Conservation (phyloP, 2,329 filamentous ascomycete species). For the Scedosporium aurantiacum region DNA sequence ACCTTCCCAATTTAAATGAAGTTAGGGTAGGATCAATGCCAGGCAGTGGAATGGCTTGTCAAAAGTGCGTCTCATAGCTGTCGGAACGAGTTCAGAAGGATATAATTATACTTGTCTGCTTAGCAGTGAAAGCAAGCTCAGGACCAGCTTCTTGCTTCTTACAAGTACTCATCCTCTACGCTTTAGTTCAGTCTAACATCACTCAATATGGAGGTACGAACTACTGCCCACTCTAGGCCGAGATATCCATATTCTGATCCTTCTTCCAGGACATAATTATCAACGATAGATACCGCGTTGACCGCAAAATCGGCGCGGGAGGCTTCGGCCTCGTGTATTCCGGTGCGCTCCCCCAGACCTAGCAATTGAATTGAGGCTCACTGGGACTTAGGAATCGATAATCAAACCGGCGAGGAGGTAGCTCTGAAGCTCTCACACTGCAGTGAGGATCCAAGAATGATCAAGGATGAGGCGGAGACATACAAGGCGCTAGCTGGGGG, state of each 20-base stretch:
- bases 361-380: not conserved
- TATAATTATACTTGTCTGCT: not conserved
- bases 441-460: slow-evolving; percentile 6
- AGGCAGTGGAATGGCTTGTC: not conserved
- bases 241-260: not conserved
- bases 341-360: slow-evolving; percentile 8
- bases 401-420: not conserved
- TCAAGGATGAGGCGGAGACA: slow-evolving; percentile 5
- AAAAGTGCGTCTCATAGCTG: not conserved
- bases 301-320: slow-evolving; percentile 13
- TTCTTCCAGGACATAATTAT: slow-evolving; percentile 11
- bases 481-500: slow-evolving; percentile 11
- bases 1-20: not conserved
- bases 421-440: not conserved
- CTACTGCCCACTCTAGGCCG: too few relatives aligned
- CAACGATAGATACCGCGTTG: slow-evolving; percentile 12
- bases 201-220: not conserved
- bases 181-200: not conserved
- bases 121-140: not conserved
- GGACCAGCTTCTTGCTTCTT: not conserved
- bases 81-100: not conserved
- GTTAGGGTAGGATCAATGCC: not conserved
- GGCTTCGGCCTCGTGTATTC: slow-evolving; percentile 13
- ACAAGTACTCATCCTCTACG: not conserved
- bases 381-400: not conserved